phyloP scores from a whole-genome alignment of 768 basidiomycete genomes.

The Boletus fagicola region DNA sequence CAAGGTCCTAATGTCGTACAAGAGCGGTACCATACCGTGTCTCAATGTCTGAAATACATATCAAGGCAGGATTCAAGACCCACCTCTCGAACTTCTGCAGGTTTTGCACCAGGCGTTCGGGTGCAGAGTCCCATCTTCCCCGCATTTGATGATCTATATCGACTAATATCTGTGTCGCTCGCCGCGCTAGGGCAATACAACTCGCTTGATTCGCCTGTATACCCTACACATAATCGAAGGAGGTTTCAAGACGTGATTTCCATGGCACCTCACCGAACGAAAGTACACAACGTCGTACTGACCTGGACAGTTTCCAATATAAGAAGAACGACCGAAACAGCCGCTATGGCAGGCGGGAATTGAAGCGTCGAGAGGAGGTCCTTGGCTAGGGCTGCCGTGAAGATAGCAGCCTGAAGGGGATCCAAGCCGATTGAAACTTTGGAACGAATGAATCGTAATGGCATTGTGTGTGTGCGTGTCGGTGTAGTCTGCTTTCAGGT shows the following conservation, averaged over 20 bases:
- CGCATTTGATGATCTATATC: slow-evolving; percentile 47
- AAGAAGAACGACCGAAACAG: slow-evolving; percentile 39
- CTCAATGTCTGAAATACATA: neutral
- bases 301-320: slow-evolving; percentile 49
- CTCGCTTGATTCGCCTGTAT: slow-evolving; percentile 39
- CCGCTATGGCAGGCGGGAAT: slow-evolving; percentile 45
- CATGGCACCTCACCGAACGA: neutral
- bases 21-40: neutral
- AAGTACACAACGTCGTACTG: neutral
- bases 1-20: slow-evolving; percentile 33
- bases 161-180: slow-evolving; percentile 42
- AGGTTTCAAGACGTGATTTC: neutral
- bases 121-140: slow-evolving; percentile 44
- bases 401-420: slow-evolving; percentile 31
- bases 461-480: slow-evolving; percentile 20
- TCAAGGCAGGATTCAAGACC: slow-evolving; percentile 5
- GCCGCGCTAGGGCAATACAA: slow-evolving; percentile 40
- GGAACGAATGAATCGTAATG: slow-evolving; percentile 30
- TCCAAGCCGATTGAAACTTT: slow-evolving; percentile 22
- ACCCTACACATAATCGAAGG: slow-evolving; percentile 14
- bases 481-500: neutral
- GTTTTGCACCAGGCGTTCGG: slow-evolving; percentile 39
- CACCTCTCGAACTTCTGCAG: slow-evolving; percentile 43
- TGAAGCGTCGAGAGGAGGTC: slow-evolving; percentile 35
- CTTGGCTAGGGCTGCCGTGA: slow-evolving; percentile 30